Base-by-base conservation (phyloP, 352 stramenopile genomes). In the Phytophthora palmivora region DNA sequence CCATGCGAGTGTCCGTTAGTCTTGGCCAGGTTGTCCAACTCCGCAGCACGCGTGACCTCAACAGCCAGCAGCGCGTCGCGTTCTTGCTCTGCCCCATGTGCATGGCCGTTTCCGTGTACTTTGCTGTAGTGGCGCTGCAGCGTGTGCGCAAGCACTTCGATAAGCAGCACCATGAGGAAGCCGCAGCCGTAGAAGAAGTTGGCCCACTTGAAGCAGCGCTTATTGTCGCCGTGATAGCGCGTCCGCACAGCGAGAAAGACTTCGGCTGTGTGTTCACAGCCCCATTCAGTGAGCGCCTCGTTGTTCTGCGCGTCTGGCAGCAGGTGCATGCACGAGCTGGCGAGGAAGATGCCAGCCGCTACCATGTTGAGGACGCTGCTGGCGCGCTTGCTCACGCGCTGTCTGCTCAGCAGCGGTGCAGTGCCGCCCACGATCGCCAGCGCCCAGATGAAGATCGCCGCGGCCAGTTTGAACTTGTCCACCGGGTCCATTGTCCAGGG, bases 321-420 rank as follows among this genome's bases (percentile, higher is more conserved):
- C 53, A 95, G 54, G 50, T 95, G 86, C 61, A 95, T 73, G n/a
- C 78, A 86, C 19, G 86, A 92, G 10, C 84, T 83, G 1, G 82
- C 78, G 37, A 95, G 74, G 61, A 95, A 95, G 51, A 95, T 88
- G 33, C 86, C 86, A 10, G 76, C 86, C 2, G 86, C 84, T 50
- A 89, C 70, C 84, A 92, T 92, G 64, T 95, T 95, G 57, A 95
- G 79, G 24, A 84, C 60, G 44, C 82, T 92, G 18, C 63, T 88
- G 37, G 56, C 53, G 30, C 57, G 64, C 28, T 77, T 78, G 33
- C 76, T 66, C 42, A 74, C 49, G 44, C 63, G 63, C 21, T 70
- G 69, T 33, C 63, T 69, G 44, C 68, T 77, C 24, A 88, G 50
- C 21, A 95, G 59, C 16, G 84, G 82, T 14, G 68, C 74, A 22